These are phyloP conservation scores for Anisogramma anomala DNA, from an alignment of 2,329 filamentous ascomycete species.

Conservation along the genomic window DNA sequence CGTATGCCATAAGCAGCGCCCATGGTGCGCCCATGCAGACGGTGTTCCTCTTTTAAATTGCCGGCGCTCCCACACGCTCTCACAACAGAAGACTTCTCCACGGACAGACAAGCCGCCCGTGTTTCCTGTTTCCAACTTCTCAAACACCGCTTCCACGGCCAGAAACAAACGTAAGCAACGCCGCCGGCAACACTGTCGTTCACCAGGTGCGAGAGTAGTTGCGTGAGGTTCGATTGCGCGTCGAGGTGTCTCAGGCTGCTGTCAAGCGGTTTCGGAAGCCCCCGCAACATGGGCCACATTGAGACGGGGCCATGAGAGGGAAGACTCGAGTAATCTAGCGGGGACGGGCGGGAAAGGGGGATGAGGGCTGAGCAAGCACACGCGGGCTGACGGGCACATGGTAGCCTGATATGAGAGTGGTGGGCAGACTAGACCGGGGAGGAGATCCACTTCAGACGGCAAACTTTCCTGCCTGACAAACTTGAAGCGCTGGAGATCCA, in stretches of 20 bases:
- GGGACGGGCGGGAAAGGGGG: neutral
- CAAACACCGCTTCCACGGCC: too few relatives aligned
- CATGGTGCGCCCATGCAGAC: neutral
- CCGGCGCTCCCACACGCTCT: neutral
- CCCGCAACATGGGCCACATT: constrained; percentile 1
- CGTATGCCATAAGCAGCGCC: neutral
- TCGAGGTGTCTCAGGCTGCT: constrained; percentile 5
- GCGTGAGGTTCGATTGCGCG: neutral
- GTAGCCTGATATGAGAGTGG: neutral
- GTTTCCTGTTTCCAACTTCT: neutral
- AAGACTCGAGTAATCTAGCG: neutral
- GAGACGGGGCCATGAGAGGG: neutral
- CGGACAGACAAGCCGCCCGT: neutral
- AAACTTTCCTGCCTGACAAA: constrained; percentile 11
- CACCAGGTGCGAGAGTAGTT: neutral
- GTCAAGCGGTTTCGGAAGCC: neutral
- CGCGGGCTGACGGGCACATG: neutral
- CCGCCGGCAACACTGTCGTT: neutral
- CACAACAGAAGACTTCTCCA: neutral
- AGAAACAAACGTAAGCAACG: neutral
- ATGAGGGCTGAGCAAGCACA: constrained; percentile 2
- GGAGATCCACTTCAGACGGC: constrained; percentile 4
- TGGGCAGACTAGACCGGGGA: neutral
- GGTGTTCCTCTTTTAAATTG: neutral
- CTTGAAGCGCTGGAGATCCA: neutral